Conservation (phyloP, 106 monocot genomes). For the Triglochin maritima region DNA sequence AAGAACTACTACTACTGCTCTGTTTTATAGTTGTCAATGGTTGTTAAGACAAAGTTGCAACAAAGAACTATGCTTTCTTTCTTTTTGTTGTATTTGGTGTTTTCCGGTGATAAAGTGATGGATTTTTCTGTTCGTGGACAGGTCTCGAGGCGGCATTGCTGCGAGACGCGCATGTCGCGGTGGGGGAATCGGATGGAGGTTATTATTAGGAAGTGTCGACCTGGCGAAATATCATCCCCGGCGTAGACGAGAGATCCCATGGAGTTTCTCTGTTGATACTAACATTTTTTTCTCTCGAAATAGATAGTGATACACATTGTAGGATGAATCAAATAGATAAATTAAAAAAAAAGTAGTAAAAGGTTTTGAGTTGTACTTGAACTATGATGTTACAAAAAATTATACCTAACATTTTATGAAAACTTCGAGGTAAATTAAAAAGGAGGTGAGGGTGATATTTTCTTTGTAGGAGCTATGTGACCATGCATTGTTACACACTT, state of each 20-base stretch:
- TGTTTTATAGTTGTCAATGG: neutral
- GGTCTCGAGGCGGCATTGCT: conserved; percentile 80
- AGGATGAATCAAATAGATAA: neutral
- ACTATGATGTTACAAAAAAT: too few species aligned
- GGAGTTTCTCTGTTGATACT: neutral
- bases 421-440: too few species aligned
- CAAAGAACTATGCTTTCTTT: neutral
- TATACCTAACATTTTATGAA: too few species aligned
- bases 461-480: too few species aligned
- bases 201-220: conserved; percentile 31
- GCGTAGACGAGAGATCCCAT: neutral
- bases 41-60: neutral
- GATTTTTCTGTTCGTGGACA: conserved; percentile 8
- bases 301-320: neutral
- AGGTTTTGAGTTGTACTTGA: too few species aligned
- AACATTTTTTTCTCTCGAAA: neutral
- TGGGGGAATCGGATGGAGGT: conserved; percentile 29
- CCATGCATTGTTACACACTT: too few species aligned
- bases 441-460: too few species aligned
- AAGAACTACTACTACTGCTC: too few species aligned
- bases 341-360: too few species aligned
- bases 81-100: neutral
- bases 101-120: neutral
- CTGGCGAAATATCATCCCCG: conserved; percentile 31
- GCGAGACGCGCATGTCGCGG: conserved; percentile 14